Evolutionary conservation across 2,329 filamentous ascomycete species (phyloP).

Genomic region (Aureobasidium sp.): DNA sequence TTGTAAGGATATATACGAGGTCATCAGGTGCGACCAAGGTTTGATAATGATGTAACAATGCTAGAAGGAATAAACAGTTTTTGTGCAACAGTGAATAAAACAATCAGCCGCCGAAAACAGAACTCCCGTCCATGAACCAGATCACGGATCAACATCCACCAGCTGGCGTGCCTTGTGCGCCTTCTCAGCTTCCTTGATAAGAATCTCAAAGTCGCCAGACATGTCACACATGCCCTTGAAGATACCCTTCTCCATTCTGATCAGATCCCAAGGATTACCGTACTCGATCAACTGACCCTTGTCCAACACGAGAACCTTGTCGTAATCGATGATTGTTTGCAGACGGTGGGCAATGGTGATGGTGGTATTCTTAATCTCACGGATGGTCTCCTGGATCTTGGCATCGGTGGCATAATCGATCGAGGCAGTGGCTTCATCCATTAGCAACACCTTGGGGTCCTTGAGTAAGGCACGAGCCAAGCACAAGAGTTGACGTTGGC

Average conservation of each 20-base stretch:
- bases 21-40: too few relatives aligned
- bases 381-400: constrained; percentile 94
- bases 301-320: constrained; percentile 92
- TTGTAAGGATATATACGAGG: too few relatives aligned
- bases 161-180: constrained; percentile 39
- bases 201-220: constrained; percentile 54
- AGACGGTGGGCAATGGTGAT: constrained; percentile 94
- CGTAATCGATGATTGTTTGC: constrained; percentile 96
- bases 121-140: neutral
- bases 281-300: constrained; percentile 82
- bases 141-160: constrained; percentile 28
- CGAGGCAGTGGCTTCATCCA: constrained; percentile 97
- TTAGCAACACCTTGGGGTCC: constrained; percentile 85
- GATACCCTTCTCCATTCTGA: constrained; percentile 61
- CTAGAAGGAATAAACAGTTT: neutral
- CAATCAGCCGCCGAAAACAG: neutral
- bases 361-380: constrained; percentile 84
- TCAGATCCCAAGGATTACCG: constrained; percentile 78
- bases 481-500: constrained; percentile 89
- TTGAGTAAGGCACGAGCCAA: constrained; percentile 89
- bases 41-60: too few relatives aligned
- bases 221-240: constrained; percentile 65
- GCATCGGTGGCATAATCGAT: constrained; percentile 95
- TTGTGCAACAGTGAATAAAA: neutral
- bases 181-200: constrained; percentile 50